These are phyloP conservation scores for Penicillium sp. DNA, from an alignment of 2,329 filamentous ascomycete species.

Conservation along the genomic window DNA sequence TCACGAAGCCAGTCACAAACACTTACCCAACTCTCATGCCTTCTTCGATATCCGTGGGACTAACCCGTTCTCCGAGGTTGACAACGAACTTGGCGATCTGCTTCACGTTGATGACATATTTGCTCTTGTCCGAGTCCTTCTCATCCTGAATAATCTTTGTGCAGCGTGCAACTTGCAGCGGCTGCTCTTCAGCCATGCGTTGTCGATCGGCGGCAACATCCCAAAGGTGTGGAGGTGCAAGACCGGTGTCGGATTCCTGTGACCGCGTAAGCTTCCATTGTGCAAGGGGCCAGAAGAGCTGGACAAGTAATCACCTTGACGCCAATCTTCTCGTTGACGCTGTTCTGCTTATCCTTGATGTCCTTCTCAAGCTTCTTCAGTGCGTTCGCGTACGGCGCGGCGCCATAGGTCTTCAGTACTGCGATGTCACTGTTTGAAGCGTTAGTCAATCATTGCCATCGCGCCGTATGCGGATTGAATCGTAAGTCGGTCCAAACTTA, in stretches of 20 bases:
- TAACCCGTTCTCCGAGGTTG: slow-evolving; percentile 93
- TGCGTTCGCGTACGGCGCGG: slow-evolving; percentile 88
- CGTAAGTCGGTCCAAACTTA: slow-evolving; percentile 52
- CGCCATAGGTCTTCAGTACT: slow-evolving; percentile 98
- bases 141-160: slow-evolving; percentile 99
- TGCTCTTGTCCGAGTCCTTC: slow-evolving; percentile 95
- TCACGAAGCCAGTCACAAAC: not conserved
- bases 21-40: slow-evolving; percentile 90
- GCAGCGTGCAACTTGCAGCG: slow-evolving; percentile 93
- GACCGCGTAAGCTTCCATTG: slow-evolving; percentile 27
- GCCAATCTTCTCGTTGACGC: slow-evolving; percentile 97
- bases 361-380: slow-evolving; percentile 98
- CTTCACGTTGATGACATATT: slow-evolving; percentile 99
- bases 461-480: not conserved
- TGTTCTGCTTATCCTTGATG: slow-evolving; percentile 98
- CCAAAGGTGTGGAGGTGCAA: slow-evolving; percentile 98
- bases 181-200: slow-evolving; percentile 98
- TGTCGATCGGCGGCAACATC: slow-evolving; percentile 96
- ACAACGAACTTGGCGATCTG: slow-evolving; percentile 99
- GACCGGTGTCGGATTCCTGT: slow-evolving; percentile 95
- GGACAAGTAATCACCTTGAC: slow-evolving; percentile 41
- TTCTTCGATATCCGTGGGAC: slow-evolving; percentile 98
- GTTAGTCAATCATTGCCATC: slow-evolving; percentile 33
- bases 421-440: slow-evolving; percentile 78
- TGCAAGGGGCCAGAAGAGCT: slow-evolving; percentile 12